These are phyloP conservation scores for Nymphaea colorata DNA, from an alignment of 164 flowering plant genomes.

Conservation along the genomic window DNA sequence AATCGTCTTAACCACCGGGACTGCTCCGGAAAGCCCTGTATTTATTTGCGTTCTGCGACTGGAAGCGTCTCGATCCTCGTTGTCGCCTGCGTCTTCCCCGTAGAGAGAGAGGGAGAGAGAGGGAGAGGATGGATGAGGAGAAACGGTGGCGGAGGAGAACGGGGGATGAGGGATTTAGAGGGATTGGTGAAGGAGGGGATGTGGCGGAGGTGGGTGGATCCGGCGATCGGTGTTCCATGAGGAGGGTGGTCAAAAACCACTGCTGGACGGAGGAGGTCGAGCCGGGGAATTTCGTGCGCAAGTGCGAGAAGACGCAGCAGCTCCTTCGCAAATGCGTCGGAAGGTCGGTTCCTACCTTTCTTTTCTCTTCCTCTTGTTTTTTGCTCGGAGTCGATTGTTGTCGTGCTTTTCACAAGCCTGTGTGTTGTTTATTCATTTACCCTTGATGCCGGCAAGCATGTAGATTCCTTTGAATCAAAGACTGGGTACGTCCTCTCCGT, in stretches of 20 bases:
- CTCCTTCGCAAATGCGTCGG: constrained; percentile 61
- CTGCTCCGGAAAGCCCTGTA: too few relatives aligned
- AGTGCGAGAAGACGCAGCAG: constrained; percentile 78
- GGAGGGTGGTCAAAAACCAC: constrained; percentile 44
- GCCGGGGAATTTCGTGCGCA: constrained; percentile 72
- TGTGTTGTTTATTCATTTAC: too few relatives aligned
- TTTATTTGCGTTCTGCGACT: too few relatives aligned
- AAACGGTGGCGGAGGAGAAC: constrained; percentile 19
- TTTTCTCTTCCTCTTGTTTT: neutral
- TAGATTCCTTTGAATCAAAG: too few relatives aligned
- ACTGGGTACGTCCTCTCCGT: too few relatives aligned
- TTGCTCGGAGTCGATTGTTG: neutral
- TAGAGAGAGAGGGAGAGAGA: constrained; percentile 12
- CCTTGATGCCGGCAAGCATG: too few relatives aligned
- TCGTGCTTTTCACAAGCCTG: neutral
- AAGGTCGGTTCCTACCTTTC: constrained; percentile 21
- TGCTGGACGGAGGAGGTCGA: constrained; percentile 86
- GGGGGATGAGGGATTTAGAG: constrained; percentile 6
- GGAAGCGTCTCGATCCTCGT: too few relatives aligned
- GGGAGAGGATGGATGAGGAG: constrained; percentile 7
- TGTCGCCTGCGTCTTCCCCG: too few relatives aligned
- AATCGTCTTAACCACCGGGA: too few relatives aligned
- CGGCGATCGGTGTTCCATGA: constrained; percentile 35
- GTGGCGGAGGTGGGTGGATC: constrained; percentile 7
- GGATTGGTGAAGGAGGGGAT: constrained; percentile 7